Percentiles rank a stretch among this genome's conserved stretches.
phyloP scores from a whole-genome alignment of 2,329 filamentous ascomycete species.

The Fusarium longipes region DNA sequence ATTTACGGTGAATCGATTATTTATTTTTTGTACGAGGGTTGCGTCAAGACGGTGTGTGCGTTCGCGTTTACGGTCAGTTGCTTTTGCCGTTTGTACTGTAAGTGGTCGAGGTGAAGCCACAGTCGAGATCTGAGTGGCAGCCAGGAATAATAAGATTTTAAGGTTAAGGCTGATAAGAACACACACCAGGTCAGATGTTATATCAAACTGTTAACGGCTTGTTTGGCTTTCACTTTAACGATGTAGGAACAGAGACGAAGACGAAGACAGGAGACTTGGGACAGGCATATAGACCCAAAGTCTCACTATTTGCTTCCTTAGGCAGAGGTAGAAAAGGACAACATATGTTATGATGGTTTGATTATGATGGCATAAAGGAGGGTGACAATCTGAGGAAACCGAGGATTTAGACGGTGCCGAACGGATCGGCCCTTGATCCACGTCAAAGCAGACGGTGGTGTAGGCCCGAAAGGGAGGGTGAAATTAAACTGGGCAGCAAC shows the following conservation, averaged over 20 bases:
- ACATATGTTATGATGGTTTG: conserved; percentile 14
- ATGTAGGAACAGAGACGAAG: not conserved
- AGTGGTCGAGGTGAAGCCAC: conserved; percentile 38
- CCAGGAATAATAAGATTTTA: conserved; percentile 40
- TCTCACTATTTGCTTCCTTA: conserved; percentile 22
- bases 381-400: conserved; percentile 17
- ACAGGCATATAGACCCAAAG: conserved; percentile 7
- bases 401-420: conserved; percentile 29
- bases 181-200: conserved; percentile 23
- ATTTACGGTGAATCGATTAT: not conserved
- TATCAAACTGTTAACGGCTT: conserved; percentile 30
- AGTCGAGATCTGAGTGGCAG: conserved; percentile 36
- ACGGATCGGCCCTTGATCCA: conserved; percentile 48
- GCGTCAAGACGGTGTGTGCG: conserved; percentile 23
- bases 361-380: conserved; percentile 17
- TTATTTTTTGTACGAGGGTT: conserved; percentile 28
- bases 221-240: conserved; percentile 18
- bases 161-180: conserved; percentile 33
- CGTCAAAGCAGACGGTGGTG: conserved; percentile 39
- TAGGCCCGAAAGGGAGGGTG: conserved; percentile 28
- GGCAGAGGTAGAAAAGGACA: conserved; percentile 10
- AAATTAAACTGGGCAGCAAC: conserved; percentile 38
- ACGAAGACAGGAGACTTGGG: not conserved
- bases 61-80: conserved; percentile 14
- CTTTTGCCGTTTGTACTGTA: conserved; percentile 7